phyloP scores from a whole-genome alignment of 176 grass and related monocot species.

The Poa pratensis region DNA sequence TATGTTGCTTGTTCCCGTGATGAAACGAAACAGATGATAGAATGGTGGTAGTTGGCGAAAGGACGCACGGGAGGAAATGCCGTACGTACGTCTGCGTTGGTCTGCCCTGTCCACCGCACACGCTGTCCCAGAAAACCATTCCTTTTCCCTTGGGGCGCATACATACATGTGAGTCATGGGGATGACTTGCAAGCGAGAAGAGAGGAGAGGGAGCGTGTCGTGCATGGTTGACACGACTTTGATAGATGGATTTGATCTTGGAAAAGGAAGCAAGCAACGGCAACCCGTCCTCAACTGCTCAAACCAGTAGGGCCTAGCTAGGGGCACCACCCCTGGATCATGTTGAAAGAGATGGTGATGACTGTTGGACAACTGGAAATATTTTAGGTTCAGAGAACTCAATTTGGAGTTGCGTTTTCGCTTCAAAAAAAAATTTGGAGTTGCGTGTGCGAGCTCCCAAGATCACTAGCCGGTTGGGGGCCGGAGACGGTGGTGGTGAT shows the following conservation, averaged over 20 bases:
- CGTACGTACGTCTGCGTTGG: not conserved
- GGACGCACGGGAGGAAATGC: not conserved
- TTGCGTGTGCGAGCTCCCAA: conserved; percentile 39
- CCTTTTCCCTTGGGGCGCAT: not conserved
- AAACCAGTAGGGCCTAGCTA: not conserved
- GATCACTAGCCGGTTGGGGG: conserved; percentile 24
- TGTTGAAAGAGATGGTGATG: not conserved
- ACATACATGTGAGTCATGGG: not conserved
- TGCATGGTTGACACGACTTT: conserved; percentile 30
- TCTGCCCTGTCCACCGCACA: not conserved
- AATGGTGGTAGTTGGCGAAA: not conserved
- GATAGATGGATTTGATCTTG: conserved; percentile 44
- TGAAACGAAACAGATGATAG: not conserved
- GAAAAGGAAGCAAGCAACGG: conserved; percentile 50
- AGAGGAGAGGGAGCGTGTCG: not conserved
- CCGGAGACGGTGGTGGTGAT: not conserved
- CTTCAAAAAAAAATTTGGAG: too few relatives aligned
- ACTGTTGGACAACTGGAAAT: not conserved
- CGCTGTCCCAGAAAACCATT: conserved; percentile 7
- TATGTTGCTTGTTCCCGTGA: not conserved
- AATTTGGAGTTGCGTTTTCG: conserved; percentile 30
- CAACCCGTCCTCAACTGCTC: conserved; percentile 33
- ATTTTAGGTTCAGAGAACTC: not conserved
- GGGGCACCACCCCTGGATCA: too few relatives aligned
- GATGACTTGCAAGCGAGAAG: conserved; percentile 6